Evolutionary conservation across 2,329 filamentous ascomycete genomes (phyloP).

Genomic region (Delphinella strobiligena): DNA sequence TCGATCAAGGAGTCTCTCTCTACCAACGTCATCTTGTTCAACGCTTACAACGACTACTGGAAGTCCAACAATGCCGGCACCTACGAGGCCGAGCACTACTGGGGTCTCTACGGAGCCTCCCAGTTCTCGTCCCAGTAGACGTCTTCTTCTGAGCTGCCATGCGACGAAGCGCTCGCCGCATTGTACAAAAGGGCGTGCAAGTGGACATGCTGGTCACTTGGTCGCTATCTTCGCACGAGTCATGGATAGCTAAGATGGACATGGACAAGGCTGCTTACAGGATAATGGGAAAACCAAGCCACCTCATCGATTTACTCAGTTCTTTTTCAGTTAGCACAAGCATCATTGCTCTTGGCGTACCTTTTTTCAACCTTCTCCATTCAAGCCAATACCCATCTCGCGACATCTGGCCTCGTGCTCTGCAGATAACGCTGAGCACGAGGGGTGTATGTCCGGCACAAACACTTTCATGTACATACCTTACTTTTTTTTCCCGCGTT

Average conservation of each 20-base stretch:
- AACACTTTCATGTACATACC: not conserved
- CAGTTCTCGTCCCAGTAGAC: not conserved
- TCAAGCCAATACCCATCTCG: not conserved
- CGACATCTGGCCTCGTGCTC: not conserved
- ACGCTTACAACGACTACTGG: slow-evolving; percentile 70
- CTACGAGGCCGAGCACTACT: slow-evolving; percentile 63
- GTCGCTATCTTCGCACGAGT: slow-evolving; percentile 5
- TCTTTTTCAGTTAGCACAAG: not conserved
- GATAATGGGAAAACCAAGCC: no score
- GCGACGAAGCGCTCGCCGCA: not conserved
- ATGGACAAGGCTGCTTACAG: no score
- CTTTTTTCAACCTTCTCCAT: not conserved
- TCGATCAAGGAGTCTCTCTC: slow-evolving; percentile 52
- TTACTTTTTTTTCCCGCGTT: no score
- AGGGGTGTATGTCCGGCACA: not conserved
- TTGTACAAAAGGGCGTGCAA: not conserved
- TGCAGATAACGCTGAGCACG: not conserved
- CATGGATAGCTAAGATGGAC: slow-evolving; percentile 3
- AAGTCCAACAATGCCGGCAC: slow-evolving; percentile 52
- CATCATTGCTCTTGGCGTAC: not conserved
- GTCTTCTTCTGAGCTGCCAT: not conserved
- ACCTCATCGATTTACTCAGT: not conserved
- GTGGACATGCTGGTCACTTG: not conserved
- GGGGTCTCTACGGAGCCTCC: slow-evolving; percentile 38
- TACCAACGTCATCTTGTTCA: slow-evolving; percentile 57